Evolutionary conservation across 441 rosid species (phyloP).

Genomic region (Euphorbia celastroides): DNA sequence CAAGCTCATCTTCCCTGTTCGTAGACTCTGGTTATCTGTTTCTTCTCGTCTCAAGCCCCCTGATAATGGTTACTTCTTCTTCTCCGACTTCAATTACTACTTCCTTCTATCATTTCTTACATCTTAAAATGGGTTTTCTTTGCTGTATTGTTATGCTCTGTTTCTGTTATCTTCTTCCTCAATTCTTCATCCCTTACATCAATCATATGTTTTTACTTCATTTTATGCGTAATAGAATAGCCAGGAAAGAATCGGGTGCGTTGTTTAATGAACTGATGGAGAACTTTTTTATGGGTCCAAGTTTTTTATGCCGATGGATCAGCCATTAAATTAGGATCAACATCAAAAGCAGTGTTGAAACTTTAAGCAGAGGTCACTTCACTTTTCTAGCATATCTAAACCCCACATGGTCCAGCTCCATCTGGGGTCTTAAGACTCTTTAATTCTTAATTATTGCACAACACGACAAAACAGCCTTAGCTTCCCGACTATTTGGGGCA

Average conservation of each 20-base stretch:
- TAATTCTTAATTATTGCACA: not conserved
- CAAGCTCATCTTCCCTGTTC: too few relatives aligned
- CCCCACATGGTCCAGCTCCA: constrained; percentile 3
- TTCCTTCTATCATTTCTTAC: too few relatives aligned
- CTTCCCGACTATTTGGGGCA: not conserved
- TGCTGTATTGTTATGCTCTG: too few relatives aligned
- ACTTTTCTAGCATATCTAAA: not conserved
- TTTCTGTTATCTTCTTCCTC: not conserved
- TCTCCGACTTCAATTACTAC: too few relatives aligned
- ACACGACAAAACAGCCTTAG: constrained; percentile 8
- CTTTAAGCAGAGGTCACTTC: constrained; percentile 14
- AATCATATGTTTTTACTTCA: not conserved
- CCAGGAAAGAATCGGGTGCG: not conserved
- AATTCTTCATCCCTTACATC: not conserved
- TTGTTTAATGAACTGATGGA: constrained; percentile 1
- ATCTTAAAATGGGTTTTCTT: too few relatives aligned
- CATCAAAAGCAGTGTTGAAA: constrained; percentile 9
- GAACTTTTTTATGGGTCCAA: not conserved
- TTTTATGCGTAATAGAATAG: not conserved
- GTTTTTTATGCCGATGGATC: constrained; percentile 7
- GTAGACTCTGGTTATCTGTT: too few relatives aligned
- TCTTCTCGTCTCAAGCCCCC: too few relatives aligned
- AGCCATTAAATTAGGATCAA: constrained; percentile 10
- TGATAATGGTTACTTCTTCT: too few relatives aligned
- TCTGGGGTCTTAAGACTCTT: constrained; percentile 7